Conservation (phyloP, 192 early-diverging fungal genomes). For the Funneliformis geosporum region DNA sequence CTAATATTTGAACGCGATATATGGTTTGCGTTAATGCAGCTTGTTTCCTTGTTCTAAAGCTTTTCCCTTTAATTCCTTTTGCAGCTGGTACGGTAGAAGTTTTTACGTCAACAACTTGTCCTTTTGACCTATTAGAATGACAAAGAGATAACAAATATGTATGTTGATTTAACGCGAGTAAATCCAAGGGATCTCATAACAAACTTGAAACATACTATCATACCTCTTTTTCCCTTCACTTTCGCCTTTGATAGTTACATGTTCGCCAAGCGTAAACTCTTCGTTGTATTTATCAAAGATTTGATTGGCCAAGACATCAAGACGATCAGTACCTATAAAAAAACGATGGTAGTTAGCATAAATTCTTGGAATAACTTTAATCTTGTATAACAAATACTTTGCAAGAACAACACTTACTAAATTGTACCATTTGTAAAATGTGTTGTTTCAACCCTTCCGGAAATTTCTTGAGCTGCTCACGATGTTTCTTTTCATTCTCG, state of each 20-base stretch:
- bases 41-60: background rate
- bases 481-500: constrained; percentile 68
- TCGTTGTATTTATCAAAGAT: constrained; percentile 14
- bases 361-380: constrained; percentile 44
- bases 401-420: constrained; percentile 61
- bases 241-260: background rate
- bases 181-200: background rate
- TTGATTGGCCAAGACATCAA: constrained; percentile 38
- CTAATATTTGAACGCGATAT: constrained; percentile 53
- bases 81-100: background rate
- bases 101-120: background rate
- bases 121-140: background rate
- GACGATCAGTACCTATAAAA: constrained; percentile 39
- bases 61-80: background rate
- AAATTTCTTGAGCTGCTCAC: constrained; percentile 62
- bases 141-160: background rate
- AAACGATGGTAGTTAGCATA: constrained; percentile 24
- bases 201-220: background rate
- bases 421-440: constrained; percentile 69
- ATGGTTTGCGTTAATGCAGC: too few relatives aligned
- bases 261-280: background rate
- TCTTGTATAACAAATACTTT: constrained; percentile 46
- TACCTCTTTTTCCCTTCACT: background rate
- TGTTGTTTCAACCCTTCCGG: constrained; percentile 65
- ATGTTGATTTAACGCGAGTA: background rate